Base-by-base conservation (phyloP, 495 filamentous ascomycete genomes). In the Lophiostoma macrostomum region DNA sequence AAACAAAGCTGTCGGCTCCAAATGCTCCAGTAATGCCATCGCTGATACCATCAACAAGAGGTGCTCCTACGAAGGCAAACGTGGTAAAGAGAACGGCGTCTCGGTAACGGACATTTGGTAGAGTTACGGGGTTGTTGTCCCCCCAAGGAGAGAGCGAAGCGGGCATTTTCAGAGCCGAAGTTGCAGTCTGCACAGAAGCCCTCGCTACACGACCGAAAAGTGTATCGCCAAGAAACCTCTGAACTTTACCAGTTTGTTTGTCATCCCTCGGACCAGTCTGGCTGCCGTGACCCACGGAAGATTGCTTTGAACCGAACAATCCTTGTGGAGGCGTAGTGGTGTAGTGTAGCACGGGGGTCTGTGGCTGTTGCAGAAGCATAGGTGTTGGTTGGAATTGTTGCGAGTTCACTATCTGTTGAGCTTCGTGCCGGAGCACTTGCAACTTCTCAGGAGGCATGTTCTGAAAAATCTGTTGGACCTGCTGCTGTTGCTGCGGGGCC, bases 1-100 rank as follows among this genome's bases (percentile, higher is more conserved):
- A 62, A 53, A 69, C 48, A 35, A 72, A 71, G 44, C 56, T 56
- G 42, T 71, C 69, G 1, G 60, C 64, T 11, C 67, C 69, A 38
- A 71, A 62, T 8, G 50, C 44, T 30, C 46, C 58, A 10, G 60
- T 60, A 3, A 72, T 60, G 23, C 47, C 50, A 39, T 51, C 53
- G 22, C 52, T 53, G n/a, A 58, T 36, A 13, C 61, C 59, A 19
- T 72, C 69, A 24, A 70, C 52, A 6, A 72, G 50, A 10, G 67
- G 67, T 14, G 58, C 53, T 8, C 69, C 69, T 8, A 65, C 65
- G 29, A 69, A 63, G 11, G 64, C 63, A 31, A 71, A 71, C 12
- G 69, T 72, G n/a, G 65, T 68, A 38, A 72, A 71, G 25, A 71
- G 61, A 31, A 67, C 60, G 12, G 69, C 69, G 53, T 72, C 69